These are phyloP conservation scores for Aspergillus incahuasiensis DNA, from an alignment of 495 filamentous ascomycete genomes.

Conservation along the genomic window DNA sequence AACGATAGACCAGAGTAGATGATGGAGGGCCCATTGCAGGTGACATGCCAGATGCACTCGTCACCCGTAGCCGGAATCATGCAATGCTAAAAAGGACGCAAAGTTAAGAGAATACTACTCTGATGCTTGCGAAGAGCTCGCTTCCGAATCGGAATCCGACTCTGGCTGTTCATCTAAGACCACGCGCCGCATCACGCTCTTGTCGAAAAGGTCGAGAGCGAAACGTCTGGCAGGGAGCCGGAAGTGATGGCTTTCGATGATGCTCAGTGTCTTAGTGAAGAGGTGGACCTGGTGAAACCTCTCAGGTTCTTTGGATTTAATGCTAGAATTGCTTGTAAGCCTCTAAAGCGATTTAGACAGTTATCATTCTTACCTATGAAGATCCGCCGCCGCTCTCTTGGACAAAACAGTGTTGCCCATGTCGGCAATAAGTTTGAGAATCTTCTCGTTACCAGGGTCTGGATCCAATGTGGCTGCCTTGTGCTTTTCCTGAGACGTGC, in stretches of 20 bases:
- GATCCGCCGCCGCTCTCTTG: constrained; percentile 68
- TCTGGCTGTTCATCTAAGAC: constrained; percentile 60
- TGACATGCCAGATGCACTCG: too few species aligned
- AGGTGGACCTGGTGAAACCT: constrained; percentile 70
- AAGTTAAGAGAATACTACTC: constrained; percentile 2
- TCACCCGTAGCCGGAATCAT: background rate
- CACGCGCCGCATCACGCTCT: constrained; percentile 74
- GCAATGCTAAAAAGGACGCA: background rate
- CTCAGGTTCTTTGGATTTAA: constrained; percentile 61
- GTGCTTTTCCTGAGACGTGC: constrained; percentile 35
- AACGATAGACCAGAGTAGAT: background rate
- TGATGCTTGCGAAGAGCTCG: constrained; percentile 25
- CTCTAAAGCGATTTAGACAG: background rate
- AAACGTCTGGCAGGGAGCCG: constrained; percentile 78
- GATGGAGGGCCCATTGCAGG: background rate
- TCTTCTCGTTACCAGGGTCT: constrained; percentile 65
- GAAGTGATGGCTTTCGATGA: constrained; percentile 90
- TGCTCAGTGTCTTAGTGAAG: constrained; percentile 75
- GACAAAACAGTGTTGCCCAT: constrained; percentile 85
- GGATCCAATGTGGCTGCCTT: constrained; percentile 52
- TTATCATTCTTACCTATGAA: constrained; percentile 48
- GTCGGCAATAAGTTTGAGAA: constrained; percentile 75
- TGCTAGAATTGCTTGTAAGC: constrained; percentile 35
- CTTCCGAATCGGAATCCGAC: constrained; percentile 36
- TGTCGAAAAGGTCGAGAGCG: constrained; percentile 90